Conservation (phyloP, 176 grass and related monocot species). For the Raddia guianensis region DNA sequence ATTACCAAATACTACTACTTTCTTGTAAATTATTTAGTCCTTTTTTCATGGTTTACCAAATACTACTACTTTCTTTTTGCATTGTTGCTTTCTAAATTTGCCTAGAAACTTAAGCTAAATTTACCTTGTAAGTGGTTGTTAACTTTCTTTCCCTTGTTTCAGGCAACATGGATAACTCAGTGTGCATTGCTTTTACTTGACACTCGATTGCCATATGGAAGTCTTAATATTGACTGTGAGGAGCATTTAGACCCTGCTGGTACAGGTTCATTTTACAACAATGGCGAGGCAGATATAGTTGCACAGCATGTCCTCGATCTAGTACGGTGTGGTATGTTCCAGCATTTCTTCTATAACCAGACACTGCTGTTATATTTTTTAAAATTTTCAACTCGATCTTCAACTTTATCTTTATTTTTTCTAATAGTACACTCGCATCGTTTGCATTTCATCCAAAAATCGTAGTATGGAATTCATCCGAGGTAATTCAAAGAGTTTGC, state of each 20-base stretch:
- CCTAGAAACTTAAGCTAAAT: background rate
- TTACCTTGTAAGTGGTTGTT: background rate
- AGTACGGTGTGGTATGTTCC: slow-evolving; percentile 65
- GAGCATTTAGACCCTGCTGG: slow-evolving; percentile 79
- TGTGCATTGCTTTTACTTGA: slow-evolving; percentile 85
- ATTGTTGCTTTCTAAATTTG: background rate
- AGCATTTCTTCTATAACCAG: slow-evolving; percentile 16
- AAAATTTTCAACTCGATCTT: background rate
- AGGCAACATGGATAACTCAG: slow-evolving; percentile 73
- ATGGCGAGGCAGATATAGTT: slow-evolving; percentile 87
- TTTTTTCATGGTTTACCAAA: background rate
- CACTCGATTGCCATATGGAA: slow-evolving; percentile 90
- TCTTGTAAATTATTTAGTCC: background rate
- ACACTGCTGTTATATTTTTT: background rate
- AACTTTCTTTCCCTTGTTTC: slow-evolving; percentile 28
- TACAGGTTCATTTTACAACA: slow-evolving; percentile 88
- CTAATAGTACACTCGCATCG: background rate
- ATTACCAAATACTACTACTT: background rate
- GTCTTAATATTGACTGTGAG: slow-evolving; percentile 84
- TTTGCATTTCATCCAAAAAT: background rate
- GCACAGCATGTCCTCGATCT: slow-evolving; percentile 81
- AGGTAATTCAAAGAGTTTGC: background rate
- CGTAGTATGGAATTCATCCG: background rate
- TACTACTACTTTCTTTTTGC: background rate
- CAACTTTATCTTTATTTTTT: background rate